Percentiles rank a stretch among this genome's conserved stretches.
Evolutionary conservation across 805 yeast species (phyloP).

Genomic region (Myxozyma mucilagina): DNA sequence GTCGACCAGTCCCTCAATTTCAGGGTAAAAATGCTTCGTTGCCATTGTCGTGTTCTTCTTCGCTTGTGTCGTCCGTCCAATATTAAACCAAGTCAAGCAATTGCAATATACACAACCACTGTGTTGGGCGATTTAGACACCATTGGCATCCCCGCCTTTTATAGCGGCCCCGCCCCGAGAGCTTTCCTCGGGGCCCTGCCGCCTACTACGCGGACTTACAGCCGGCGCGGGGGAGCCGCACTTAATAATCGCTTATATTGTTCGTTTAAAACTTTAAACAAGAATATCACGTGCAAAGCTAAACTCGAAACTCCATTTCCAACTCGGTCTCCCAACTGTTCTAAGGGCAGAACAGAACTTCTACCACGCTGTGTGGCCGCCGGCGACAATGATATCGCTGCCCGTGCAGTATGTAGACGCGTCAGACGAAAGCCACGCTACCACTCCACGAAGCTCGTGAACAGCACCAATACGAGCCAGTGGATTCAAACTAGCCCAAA

Average conservation of each 20-base stretch:
- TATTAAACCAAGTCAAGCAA: too few species aligned
- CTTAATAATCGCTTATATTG: too few species aligned
- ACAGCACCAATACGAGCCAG: slow-evolving; percentile 65
- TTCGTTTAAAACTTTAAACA: too few species aligned
- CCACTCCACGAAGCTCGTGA: slow-evolving; percentile 65
- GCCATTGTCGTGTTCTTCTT: slow-evolving; percentile 35
- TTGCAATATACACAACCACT: too few species aligned
- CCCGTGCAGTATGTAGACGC: slow-evolving; percentile 71
- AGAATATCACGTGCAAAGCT: too few species aligned
- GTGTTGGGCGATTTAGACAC: too few species aligned
- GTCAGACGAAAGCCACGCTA: slow-evolving; percentile 63
- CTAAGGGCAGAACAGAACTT: not conserved
- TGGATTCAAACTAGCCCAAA: slow-evolving; percentile 53
- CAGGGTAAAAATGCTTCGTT: slow-evolving; percentile 48
- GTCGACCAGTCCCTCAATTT: slow-evolving; percentile 42
- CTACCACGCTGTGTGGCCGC: slow-evolving; percentile 50
- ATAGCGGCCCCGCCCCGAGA: too few species aligned
- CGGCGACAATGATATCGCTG: slow-evolving; percentile 62
- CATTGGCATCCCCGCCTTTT: too few species aligned
- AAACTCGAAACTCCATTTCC: too few species aligned
- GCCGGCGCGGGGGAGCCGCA: not conserved
- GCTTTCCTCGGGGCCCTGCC: not conserved
- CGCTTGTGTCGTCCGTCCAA: too few species aligned
- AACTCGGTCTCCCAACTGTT: too few species aligned
- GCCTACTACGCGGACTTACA: not conserved